Percentiles rank a stretch among this genome's conserved stretches.
Conservation (phyloP, 495 filamentous ascomycete genomes). For the Penicillium waksmanii region DNA sequence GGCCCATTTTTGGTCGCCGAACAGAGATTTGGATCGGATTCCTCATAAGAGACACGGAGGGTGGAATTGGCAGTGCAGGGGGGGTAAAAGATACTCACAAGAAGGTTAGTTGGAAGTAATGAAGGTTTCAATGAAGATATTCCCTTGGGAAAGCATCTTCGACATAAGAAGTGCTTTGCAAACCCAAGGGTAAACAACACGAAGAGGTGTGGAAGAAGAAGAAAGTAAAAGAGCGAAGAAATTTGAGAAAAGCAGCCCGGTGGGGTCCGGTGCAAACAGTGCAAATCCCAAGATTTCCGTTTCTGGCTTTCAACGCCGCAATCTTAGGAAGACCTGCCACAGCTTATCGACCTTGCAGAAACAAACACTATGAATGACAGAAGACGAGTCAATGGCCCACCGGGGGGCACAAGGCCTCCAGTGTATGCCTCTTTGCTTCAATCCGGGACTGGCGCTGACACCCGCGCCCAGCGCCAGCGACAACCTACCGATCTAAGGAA, state of each 20-base stretch:
- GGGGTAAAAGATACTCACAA: conserved; percentile 32
- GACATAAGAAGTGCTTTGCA: conserved; percentile 28
- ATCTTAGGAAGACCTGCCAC: not conserved
- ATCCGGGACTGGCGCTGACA: conserved; percentile 38
- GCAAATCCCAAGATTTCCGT: conserved; percentile 50
- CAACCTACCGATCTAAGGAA: conserved; percentile 71
- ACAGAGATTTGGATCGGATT: conserved; percentile 63
- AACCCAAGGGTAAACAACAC: conserved; percentile 14
- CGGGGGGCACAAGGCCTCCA: conserved; percentile 75
- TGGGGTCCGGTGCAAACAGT: conserved; percentile 41
- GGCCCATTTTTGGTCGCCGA: conserved; percentile 86
- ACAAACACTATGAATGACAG: conserved; percentile 72
- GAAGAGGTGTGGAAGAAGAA: conserved; percentile 33
- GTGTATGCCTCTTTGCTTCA: conserved; percentile 59
- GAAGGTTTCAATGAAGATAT: not conserved
- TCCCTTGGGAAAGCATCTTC: conserved; percentile 10
- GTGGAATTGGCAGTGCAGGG: conserved; percentile 10
- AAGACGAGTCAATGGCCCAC: conserved; percentile 87
- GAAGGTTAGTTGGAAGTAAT: conserved; percentile 14
- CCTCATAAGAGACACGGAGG: conserved; percentile 58
- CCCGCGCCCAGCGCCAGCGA: conserved; percentile 55
- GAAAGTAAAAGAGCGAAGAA: conserved; percentile 31
- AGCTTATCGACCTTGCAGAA: conserved; percentile 13
- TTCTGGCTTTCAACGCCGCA: conserved; percentile 29
- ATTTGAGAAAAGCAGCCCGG: conserved; percentile 31